Percentiles rank a stretch among this genome's conserved stretches.
Evolutionary conservation across 257 asterid species (phyloP).

Genomic region (Nicotiana attenuata): DNA sequence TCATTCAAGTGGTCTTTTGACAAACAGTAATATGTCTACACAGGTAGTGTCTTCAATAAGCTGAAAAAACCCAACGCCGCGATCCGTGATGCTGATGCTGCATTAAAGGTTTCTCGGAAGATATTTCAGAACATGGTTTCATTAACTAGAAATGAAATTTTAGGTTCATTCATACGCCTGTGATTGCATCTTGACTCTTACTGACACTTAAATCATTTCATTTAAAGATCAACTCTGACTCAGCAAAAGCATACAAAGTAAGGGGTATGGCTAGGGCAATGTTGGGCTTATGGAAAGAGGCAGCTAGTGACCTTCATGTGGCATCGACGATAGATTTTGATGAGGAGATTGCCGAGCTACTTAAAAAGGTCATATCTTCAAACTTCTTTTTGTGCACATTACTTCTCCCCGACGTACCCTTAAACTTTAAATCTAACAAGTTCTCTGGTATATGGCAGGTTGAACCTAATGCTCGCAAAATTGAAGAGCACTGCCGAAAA

Average conservation of each 20-base stretch:
- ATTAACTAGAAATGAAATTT: neutral
- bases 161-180: neutral
- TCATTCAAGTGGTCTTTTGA: conserved; percentile 12
- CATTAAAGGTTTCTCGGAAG: conserved; percentile 44
- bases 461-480: conserved; percentile 58
- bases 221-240: conserved; percentile 68
- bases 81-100: conserved; percentile 73
- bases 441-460: conserved; percentile 39
- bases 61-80: conserved; percentile 81
- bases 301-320: conserved; percentile 61
- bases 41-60: conserved; percentile 56
- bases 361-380: conserved; percentile 48
- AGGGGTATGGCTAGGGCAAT: conserved; percentile 75
- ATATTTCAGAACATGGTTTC: conserved; percentile 5
- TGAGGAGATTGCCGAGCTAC: conserved; percentile 51
- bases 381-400: neutral
- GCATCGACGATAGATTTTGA: conserved; percentile 72
- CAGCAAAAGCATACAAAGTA: conserved; percentile 78
- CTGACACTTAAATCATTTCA: neutral
- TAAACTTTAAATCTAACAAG: neutral
- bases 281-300: conserved; percentile 87
- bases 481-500: conserved; percentile 67
- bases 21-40: neutral
- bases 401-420: neutral
- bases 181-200: neutral